A percentile compares a stretch with the other conserved stretches of the same genome.
Evolutionary conservation across 441 rosid genomes (phyloP).

Genomic region (Adansonia gregorii): DNA sequence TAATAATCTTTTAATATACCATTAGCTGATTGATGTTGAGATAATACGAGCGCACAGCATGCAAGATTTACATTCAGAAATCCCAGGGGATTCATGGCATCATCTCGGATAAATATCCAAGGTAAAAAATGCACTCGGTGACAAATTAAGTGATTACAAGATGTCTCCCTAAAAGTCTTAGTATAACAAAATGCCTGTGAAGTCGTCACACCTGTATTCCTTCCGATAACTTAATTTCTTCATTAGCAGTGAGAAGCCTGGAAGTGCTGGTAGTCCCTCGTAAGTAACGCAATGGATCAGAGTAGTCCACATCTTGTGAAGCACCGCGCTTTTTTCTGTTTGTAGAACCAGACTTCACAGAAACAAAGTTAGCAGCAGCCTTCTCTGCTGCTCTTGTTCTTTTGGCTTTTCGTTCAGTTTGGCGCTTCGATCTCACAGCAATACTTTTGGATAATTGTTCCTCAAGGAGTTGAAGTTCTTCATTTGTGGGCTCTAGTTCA

Average conservation of each 20-base stretch:
- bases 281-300: slow-evolving; percentile 79
- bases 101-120: slow-evolving; percentile 4
- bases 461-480: slow-evolving; percentile 60
- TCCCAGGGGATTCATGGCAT: not conserved
- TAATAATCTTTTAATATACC: not conserved
- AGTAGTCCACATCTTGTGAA: slow-evolving; percentile 66
- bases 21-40: not conserved
- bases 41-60: not conserved
- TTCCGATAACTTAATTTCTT: slow-evolving; percentile 71
- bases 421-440: slow-evolving; percentile 77
- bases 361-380: slow-evolving; percentile 51
- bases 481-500: slow-evolving; percentile 51
- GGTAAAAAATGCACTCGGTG: not conserved
- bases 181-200: not conserved
- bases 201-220: slow-evolving; percentile 82
- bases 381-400: slow-evolving; percentile 72
- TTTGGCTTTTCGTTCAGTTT: slow-evolving; percentile 75
- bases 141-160: not conserved
- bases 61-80: not conserved
- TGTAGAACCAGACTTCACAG: slow-evolving; percentile 56
- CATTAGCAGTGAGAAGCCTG: slow-evolving; percentile 78
- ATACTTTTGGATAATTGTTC: slow-evolving; percentile 54
- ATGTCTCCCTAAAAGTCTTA: not conserved
- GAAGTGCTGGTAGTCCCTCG: slow-evolving; percentile 68
- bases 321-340: slow-evolving; percentile 64